Base-by-base conservation (phyloP, 148 eudicot species). In the Bassia scoparia region DNA sequence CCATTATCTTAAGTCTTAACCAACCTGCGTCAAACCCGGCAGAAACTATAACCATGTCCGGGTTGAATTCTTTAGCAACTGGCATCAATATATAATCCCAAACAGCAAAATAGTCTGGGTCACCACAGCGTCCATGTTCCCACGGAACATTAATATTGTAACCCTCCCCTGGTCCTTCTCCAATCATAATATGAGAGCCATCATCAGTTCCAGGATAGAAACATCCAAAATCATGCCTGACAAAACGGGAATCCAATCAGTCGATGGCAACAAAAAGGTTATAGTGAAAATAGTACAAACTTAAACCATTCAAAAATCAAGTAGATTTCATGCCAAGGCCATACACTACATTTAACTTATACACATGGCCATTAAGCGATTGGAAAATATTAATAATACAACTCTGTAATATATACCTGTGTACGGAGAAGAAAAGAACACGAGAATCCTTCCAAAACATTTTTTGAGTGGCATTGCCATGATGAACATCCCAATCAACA, bases 11-110 rank as follows among this genome's bases (percentile, higher is more conserved):
- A n/a, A n/a, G n/a, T 27, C 53, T 38, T 46, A 70, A 62, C 17
- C 75, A 79, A 95, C 99, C 99, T 87, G 99, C 99, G 83, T 96
- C 99, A 85, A 96, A 96, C 75, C 99, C 99, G 50, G 99, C 99
- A 55, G 99, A 96, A 71, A 96, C 76, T 26, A 96, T 82, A 43
- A 96, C 71, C 74, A 96, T 70, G 73, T 96, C 99, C 44, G 99
- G 99, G 61, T 81, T 81, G 75, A 96, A 96, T 80, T 92, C 97
- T 84, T 87, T 90, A 64, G 88, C 99, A 86, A 96, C 95, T 13
- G 99, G 99, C 62, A 87, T 85, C 71, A 96, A 68, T 65, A 96
- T 76, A 81, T 90, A 78, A 59, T 96, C 97, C 99, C 99, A 96
- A 82, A 84, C 99, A 34, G 99, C 99, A 43, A 92, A 60, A 79